Percentiles rank a stretch among this genome's conserved stretches.
phyloP scores from a whole-genome alignment of 495 filamentous ascomycete genomes.

The Hypoxylon cercidicola region DNA sequence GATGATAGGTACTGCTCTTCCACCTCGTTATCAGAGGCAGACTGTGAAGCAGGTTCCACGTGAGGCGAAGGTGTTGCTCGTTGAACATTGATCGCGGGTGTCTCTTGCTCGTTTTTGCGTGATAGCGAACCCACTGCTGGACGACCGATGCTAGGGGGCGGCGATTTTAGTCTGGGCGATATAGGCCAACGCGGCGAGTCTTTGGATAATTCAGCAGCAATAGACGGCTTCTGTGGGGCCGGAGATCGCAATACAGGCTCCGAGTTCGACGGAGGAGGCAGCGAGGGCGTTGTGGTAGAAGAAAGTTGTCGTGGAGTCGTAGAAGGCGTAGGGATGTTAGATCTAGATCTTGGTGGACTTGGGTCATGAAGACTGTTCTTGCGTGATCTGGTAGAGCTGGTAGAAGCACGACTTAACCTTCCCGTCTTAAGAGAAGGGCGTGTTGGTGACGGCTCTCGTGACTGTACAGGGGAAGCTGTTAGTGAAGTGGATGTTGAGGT shows the following conservation, averaged over 20 bases:
- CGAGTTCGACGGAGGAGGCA: constrained; percentile 61
- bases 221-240: constrained; percentile 67
- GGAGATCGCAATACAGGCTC: constrained; percentile 70
- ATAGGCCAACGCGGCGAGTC: constrained; percentile 72
- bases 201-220: constrained; percentile 63
- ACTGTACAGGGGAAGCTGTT: constrained; percentile 58
- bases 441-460: constrained; percentile 63
- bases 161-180: constrained; percentile 73
- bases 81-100: constrained; percentile 66
- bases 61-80: constrained; percentile 58
- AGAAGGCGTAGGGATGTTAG: constrained; percentile 65
- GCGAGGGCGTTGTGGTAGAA: constrained; percentile 67
- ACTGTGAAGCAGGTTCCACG: constrained; percentile 47
- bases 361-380: constrained; percentile 75
- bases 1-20: constrained; percentile 64
- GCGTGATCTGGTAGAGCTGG: constrained; percentile 62
- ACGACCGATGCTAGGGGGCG: constrained; percentile 66
- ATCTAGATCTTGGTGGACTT: constrained; percentile 70
- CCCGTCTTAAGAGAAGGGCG: constrained; percentile 46
- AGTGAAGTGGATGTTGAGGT: constrained; percentile 59
- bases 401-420: constrained; percentile 37
- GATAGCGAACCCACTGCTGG: constrained; percentile 53
- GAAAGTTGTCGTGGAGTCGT: constrained; percentile 70
- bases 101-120: constrained; percentile 57
- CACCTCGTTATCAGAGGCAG: constrained; percentile 58